phyloP scores from a whole-genome alignment of 148 eudicot genomes.

The Oxyria digyna region DNA sequence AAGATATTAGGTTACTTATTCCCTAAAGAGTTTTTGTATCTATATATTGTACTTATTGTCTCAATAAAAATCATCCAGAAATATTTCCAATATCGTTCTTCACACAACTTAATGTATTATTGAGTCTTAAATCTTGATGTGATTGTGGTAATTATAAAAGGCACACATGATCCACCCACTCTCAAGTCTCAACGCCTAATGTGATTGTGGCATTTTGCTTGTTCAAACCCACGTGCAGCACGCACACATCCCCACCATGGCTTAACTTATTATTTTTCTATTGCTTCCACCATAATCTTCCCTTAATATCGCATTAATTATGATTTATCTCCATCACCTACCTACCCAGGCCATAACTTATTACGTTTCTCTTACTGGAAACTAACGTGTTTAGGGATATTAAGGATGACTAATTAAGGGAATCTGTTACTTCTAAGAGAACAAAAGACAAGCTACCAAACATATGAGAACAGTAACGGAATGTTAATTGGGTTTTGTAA shows the following conservation, averaged over 20 bases:
- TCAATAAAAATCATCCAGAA: too few species aligned
- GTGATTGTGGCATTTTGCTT: background rate
- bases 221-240: slow-evolving; percentile 8
- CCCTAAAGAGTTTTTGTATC: too few species aligned
- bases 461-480: background rate
- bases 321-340: slow-evolving; percentile 4
- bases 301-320: background rate
- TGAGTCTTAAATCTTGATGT: too few species aligned
- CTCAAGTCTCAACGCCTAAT: background rate
- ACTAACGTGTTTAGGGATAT: background rate
- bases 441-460: background rate
- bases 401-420: background rate
- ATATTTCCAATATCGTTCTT: too few species aligned
- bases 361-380: background rate
- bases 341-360: background rate
- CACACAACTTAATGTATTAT: too few species aligned
- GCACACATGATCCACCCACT: background rate
- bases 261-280: background rate
- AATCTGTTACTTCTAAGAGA: background rate
- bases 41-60: too few species aligned
- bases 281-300: background rate
- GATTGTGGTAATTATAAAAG: too few species aligned
- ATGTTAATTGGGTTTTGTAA: background rate
- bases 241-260: background rate
- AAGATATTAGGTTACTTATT: too few species aligned